phyloP scores from a whole-genome alignment of 179 eudicot genomes.

The Amaranthus tricolor region DNA sequence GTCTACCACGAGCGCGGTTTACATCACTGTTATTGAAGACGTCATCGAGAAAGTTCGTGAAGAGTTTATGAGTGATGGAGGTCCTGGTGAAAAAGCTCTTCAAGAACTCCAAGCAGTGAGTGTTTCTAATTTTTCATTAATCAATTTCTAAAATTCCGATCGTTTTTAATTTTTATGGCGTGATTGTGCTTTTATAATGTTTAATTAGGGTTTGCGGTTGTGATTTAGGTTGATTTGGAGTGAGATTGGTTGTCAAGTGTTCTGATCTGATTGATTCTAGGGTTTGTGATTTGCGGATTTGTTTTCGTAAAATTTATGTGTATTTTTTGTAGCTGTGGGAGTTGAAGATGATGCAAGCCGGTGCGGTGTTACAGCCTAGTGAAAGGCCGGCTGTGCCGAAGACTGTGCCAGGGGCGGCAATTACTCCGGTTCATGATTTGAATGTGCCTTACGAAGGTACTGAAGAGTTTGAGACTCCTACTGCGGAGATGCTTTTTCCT shows the following conservation, averaged over 20 bases:
- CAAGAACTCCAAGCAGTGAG: constrained; percentile 68
- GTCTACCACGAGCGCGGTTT: constrained; percentile 68
- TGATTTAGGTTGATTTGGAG: constrained; percentile 8
- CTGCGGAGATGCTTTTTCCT: constrained; percentile 92
- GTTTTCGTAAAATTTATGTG: constrained; percentile 12
- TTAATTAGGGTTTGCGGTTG: constrained; percentile 20
- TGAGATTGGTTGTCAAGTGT: constrained; percentile 11
- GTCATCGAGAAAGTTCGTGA: constrained; percentile 90
- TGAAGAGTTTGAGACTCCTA: constrained; percentile 96
- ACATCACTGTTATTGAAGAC: constrained; percentile 80
- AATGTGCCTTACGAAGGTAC: constrained; percentile 94
- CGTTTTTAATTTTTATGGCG: background rate
- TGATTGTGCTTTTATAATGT: background rate
- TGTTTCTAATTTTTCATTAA: background rate
- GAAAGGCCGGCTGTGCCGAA: constrained; percentile 59
- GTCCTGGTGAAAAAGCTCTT: constrained; percentile 76
- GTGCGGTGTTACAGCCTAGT: constrained; percentile 70
- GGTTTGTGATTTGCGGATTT: constrained; percentile 28
- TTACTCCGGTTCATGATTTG: constrained; percentile 82
- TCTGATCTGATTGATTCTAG: constrained; percentile 25
- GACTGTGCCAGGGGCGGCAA: constrained; percentile 45
- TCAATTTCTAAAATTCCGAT: background rate
- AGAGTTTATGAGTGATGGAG: constrained; percentile 63
- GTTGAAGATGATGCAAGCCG: constrained; percentile 86
- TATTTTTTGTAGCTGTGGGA: constrained; percentile 67